phyloP scores from a whole-genome alignment of 75 land plant species.

The Larix kaempferi region DNA sequence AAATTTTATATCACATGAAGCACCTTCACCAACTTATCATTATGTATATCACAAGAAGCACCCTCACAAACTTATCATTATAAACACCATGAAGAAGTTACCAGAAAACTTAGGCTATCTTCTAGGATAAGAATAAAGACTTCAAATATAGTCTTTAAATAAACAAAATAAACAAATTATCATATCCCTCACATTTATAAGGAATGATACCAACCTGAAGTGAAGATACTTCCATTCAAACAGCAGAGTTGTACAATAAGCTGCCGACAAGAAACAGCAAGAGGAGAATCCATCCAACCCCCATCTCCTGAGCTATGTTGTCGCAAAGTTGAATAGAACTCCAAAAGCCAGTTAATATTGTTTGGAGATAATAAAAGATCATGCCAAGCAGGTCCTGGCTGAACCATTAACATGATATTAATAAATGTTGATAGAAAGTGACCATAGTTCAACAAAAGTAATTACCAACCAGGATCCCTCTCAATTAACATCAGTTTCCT shows the following conservation, averaged over 20 bases:
- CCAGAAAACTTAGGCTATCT: neutral
- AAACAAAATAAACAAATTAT: neutral
- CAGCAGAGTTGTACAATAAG: constrained; percentile 88
- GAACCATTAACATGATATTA: constrained; percentile 22
- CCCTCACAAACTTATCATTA: neutral
- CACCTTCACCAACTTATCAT: neutral
- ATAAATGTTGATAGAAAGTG: neutral
- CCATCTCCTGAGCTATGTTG: constrained; percentile 43
- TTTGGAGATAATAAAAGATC: constrained; percentile 74
- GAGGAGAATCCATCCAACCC: constrained; percentile 79
- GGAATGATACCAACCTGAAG: constrained; percentile 48
- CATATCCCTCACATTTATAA: neutral
- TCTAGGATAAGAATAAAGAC: neutral
- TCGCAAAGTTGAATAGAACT: constrained; percentile 64
- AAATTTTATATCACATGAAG: neutral
- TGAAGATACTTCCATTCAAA: constrained; percentile 77
- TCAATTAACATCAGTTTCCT: neutral
- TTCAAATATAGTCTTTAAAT: neutral
- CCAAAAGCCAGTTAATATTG: constrained; percentile 72
- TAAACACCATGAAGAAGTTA: neutral
- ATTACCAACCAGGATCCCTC: neutral
- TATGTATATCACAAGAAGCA: neutral
- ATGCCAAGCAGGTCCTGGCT: constrained; percentile 93
- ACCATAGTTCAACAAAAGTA: constrained; percentile 3
- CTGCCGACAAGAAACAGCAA: constrained; percentile 84